phyloP scores from a whole-genome alignment of 352 stramenopile species.

The Pythium rishiriense region DNA sequence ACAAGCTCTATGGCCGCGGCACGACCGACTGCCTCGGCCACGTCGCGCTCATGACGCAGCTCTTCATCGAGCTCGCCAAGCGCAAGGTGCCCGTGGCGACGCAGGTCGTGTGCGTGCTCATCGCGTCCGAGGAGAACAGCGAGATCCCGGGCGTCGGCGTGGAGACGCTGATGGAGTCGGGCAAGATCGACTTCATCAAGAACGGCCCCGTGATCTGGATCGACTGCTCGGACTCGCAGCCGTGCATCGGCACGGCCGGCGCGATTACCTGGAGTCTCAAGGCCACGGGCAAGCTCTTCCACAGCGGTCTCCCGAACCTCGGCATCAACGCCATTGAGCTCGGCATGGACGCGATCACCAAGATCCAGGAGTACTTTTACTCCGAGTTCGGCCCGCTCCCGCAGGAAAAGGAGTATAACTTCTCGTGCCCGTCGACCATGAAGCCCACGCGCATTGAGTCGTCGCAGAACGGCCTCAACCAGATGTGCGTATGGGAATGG shows the following conservation, averaged over 20 bases:
- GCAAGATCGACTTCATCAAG: slow-evolving; percentile 92
- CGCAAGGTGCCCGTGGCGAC: slow-evolving; percentile 69
- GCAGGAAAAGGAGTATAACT: slow-evolving; percentile 91
- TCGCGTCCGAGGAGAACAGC: slow-evolving; percentile 88
- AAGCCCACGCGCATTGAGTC: slow-evolving; percentile 86
- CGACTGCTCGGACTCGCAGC: slow-evolving; percentile 91
- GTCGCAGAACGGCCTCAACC: slow-evolving; percentile 77
- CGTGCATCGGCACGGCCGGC: slow-evolving; percentile 90
- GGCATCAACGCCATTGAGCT: slow-evolving; percentile 91
- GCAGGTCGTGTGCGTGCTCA: slow-evolving; percentile 88
- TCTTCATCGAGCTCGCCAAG: slow-evolving; percentile 79
- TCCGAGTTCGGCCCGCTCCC: slow-evolving; percentile 80
- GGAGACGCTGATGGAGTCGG: slow-evolving; percentile 85
- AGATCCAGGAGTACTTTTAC: slow-evolving; percentile 91
- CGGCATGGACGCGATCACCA: slow-evolving; percentile 78
- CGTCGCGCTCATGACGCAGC: slow-evolving; percentile 89
- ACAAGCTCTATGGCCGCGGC: slow-evolving; percentile 91
- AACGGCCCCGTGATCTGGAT: slow-evolving; percentile 92
- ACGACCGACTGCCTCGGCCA: slow-evolving; percentile 94
- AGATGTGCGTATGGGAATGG: slow-evolving; percentile 86
- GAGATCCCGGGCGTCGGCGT: slow-evolving; percentile 86
- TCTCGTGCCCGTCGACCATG: slow-evolving; percentile 86
- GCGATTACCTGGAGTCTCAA: slow-evolving; percentile 90
- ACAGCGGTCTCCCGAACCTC: slow-evolving; percentile 88
- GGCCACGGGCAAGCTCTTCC: slow-evolving; percentile 90